Base-by-base conservation (phyloP, 805 yeast genomes). In the Spencermartinsiella europaea region DNA sequence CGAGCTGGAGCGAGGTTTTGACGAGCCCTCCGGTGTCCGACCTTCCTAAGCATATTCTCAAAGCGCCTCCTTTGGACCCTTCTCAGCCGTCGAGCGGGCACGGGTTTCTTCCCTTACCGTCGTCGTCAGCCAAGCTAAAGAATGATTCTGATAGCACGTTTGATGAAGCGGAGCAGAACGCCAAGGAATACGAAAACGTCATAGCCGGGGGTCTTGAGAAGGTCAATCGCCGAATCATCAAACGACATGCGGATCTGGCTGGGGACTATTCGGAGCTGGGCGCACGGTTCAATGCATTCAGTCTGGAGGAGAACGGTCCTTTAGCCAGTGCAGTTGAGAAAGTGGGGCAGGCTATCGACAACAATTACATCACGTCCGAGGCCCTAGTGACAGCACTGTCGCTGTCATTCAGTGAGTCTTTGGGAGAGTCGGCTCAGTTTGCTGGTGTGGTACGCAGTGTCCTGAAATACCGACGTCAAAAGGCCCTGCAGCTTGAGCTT, bases 301-400 rank as follows among this genome's bases (percentile, higher is more conserved):
- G 80, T 49, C 63, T 80, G 27, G 83, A 80, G 53, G 70, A 69
- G 48, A 53, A 58, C 21, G 59, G 61, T 8, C 48, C 55, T 17
- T 56, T 71, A 37, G 71, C 93, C 1, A 59, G 79, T 2, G 71
- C 80, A 2, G 73, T 87, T 50, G 98, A 93, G 60, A 79, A 80
- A 51, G 77, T 88, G 22, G 97, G 98, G 1, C 89, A 85, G 58
- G 83, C 89, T 1, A 81, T 86, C 52, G 98, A 93, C 63, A 76
- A 75, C 66, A 47, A 70, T 39, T 73, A 71, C 58, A 61, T 78
- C 51, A 60, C 79, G n/a, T 67, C 80, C 51, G 69, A 79, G 55
- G 61, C 74, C 1, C 69, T 83, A 8, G 75, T 79, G 3, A 64
- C 71, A 10, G 75, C 75, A 33, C 63, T 83, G 42, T 78, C 77